Evolutionary conservation across 305 asterid genomes (phyloP), one percentile per base, ranked within the genome.

Genomic region (Rubia tinctorum): DNA sequence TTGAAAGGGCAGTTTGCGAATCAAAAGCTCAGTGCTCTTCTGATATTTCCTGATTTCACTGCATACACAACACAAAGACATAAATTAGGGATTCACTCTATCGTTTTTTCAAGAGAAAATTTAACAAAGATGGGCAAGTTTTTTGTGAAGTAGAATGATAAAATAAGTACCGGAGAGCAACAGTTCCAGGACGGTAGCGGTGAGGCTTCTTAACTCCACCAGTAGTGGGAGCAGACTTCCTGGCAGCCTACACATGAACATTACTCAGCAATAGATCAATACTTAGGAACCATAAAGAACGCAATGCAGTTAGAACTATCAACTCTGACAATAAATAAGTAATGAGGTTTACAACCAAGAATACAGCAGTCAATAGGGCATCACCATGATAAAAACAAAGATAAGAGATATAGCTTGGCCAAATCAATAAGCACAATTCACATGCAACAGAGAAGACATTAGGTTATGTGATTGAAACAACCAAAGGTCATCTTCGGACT

Each of bases 21-120:
- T 76, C 80, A 80, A 67, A 58, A 73, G 75, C 59, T 77, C 78
- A 73, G 77, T 80, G 53, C 84, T 66, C 65, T 76, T 73, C 67
- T 70, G 77, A 27, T 73, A 73, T 40, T 70, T 63, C 37, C 75
- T 66, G 58, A 72, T 80, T 73, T 80, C 77, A 70, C 80, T 80
- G 55, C 37, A 40, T 5, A 18, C 47, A 53, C 7, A 13, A 30
- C 45, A 68, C 23, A 30, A 20, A 34, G 37, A 39, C 7, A 22
- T 25, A 53, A 17, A 18, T 23, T 49, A 34, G 60, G 40, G 23
- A n/a, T 44, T 43, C 68, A 64, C 6, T 34, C 56, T 4, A 15
- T 25, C 7, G 18, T 25, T 30, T 27, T 70, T 22, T 12, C 39
- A 27, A 27, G 10, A 25, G 5, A 25, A 9, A 22, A 13, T 8